phyloP scores from a whole-genome alignment of 352 stramenopile genomes.

The Pythium aquatile region DNA sequence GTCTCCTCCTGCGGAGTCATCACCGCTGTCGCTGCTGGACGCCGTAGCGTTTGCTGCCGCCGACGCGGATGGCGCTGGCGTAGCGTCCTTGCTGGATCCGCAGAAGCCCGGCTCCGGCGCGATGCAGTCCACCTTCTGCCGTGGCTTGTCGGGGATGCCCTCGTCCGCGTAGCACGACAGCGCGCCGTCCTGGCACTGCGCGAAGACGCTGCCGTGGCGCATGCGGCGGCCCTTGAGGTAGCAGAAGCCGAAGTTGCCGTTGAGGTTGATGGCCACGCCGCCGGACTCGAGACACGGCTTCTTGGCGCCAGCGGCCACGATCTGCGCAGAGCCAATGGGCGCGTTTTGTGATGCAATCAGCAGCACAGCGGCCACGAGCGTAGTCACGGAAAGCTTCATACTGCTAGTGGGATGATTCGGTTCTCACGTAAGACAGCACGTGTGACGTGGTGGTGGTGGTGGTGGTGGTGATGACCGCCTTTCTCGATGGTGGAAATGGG shows the following conservation, averaged over 20 bases:
- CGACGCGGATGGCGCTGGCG: constrained; percentile 5
- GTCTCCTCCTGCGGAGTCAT: constrained; percentile 13
- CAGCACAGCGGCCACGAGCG: background rate
- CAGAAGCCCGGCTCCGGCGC: constrained; percentile 36
- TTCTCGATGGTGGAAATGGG: background rate
- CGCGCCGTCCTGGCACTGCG: constrained; percentile 36
- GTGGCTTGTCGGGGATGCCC: constrained; percentile 42
- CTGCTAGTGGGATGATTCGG: background rate
- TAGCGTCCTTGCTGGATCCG: constrained; percentile 25
- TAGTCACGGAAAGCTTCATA: constrained; percentile 1
- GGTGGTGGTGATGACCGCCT: background rate
- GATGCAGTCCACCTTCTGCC: constrained; percentile 29
- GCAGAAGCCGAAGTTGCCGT: constrained; percentile 41
- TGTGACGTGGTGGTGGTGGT: background rate
- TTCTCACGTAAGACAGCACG: background rate
- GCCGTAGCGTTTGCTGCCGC: constrained; percentile 1
- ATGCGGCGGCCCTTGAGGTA: constrained; percentile 50
- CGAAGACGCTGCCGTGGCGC: constrained; percentile 37
- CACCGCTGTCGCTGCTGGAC: background rate
- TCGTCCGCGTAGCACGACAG: constrained; percentile 42
- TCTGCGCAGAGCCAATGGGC: constrained; percentile 3
- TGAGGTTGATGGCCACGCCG: constrained; percentile 34
- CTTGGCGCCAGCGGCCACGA: constrained; percentile 25
- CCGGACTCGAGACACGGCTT: constrained; percentile 32
- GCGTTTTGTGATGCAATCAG: background rate